Conservation (phyloP, 2,329 filamentous ascomycete genomes). For the Coleophoma crateriformis region DNA sequence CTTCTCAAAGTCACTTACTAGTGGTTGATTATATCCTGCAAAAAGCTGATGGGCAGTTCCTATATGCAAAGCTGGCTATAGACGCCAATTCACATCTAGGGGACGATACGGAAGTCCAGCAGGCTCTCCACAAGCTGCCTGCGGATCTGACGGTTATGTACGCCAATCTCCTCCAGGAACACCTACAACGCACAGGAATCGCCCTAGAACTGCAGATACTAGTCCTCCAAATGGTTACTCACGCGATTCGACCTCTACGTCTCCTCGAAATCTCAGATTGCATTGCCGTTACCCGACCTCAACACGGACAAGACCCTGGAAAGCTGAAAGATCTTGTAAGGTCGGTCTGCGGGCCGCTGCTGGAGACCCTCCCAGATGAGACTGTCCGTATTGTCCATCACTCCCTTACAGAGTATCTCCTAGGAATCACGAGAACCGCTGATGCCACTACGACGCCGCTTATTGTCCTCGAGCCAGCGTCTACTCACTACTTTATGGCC, state of each 20-base stretch:
- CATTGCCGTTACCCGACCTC: no score
- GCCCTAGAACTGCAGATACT: constrained; percentile 12
- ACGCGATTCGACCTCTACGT: constrained; percentile 14
- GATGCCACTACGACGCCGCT: no score
- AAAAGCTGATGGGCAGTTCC: constrained; percentile 11
- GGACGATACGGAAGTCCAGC: constrained; percentile 1
- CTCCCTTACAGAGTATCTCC: constrained; percentile 38
- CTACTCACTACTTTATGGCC: no score
- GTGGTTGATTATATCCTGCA: background rate
- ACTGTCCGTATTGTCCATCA: constrained; percentile 40
- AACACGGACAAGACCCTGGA: no score
- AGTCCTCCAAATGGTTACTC: constrained; percentile 14
- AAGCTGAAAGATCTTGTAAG: background rate
- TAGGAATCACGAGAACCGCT: no score
- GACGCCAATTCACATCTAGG: constrained; percentile 12
- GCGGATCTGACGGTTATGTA: constrained; percentile 22
- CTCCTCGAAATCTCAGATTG: constrained; percentile 7
- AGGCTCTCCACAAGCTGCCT: constrained; percentile 9
- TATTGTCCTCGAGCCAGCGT: no score
- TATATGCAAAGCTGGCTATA: constrained; percentile 15
- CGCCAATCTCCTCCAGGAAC: constrained; percentile 12
- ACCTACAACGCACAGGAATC: constrained; percentile 7
- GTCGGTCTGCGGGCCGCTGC: constrained; percentile 32
- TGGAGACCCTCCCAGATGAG: constrained; percentile 39
- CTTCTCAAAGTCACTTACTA: constrained; percentile 4